These are phyloP conservation scores for Hygrophoropsis aurantiaca DNA, from an alignment of 768 basidiomycete genomes.

Conservation along the genomic window DNA sequence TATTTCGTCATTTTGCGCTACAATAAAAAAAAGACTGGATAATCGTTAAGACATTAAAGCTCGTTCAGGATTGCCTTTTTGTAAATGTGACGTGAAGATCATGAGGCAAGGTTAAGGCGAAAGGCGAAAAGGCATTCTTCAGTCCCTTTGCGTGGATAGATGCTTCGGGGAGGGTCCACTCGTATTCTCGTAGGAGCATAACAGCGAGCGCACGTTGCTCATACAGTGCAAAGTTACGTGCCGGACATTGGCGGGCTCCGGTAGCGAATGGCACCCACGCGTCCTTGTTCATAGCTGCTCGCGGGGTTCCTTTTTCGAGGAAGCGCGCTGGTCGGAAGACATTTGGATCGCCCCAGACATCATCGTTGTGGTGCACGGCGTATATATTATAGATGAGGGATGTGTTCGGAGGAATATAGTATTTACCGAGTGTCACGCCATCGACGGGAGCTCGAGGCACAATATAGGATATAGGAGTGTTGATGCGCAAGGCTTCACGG, in stretches of 20 bases:
- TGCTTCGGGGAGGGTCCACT: slow-evolving; percentile 15
- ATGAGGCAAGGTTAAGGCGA: slow-evolving; percentile 17
- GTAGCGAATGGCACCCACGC: slow-evolving; percentile 7
- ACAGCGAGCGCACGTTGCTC: slow-evolving; percentile 18
- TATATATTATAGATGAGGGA: slow-evolving; percentile 34
- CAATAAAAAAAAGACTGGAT: too few species aligned
- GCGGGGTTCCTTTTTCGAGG: slow-evolving; percentile 10
- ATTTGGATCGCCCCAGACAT: slow-evolving; percentile 27
- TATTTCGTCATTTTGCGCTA: too few species aligned
- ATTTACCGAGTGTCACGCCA: slow-evolving; percentile 21
- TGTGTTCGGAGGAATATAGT: slow-evolving; percentile 27
- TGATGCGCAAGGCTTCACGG: slow-evolving; percentile 39
- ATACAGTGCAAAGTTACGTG: slow-evolving; percentile 17
- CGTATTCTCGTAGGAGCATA: slow-evolving; percentile 17
- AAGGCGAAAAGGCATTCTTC: slow-evolving; percentile 17
- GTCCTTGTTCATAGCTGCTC: background rate
- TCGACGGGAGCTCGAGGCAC: slow-evolving; percentile 12
- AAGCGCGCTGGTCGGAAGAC: slow-evolving; percentile 34
- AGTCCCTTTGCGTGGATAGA: slow-evolving; percentile 10
- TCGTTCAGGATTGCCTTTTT: background rate
- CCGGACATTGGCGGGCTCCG: slow-evolving; percentile 7
- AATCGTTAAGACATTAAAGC: too few species aligned
- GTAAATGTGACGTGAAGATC: slow-evolving; percentile 11
- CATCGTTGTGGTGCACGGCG: slow-evolving; percentile 29
- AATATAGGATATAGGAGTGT: slow-evolving; percentile 24